Base-by-base conservation (phyloP, 1,139 yeast genomes). In the Waltiozyma sp. region DNA sequence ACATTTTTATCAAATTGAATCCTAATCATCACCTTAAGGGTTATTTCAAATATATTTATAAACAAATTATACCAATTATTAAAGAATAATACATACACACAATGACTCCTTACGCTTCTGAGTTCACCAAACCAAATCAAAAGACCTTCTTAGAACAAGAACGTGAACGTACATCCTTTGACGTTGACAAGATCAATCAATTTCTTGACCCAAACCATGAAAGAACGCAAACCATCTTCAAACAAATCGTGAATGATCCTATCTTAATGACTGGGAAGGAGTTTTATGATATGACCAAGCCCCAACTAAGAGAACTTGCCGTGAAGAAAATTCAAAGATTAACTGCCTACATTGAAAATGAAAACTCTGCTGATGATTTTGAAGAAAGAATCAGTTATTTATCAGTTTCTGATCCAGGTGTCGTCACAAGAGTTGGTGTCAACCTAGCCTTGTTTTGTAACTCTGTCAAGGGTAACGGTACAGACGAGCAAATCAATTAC, bases 401-500 rank as follows among this genome's bases (percentile, higher is more conserved):
- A 15, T 67, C 71, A 10, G 56, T 70, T 44, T 59, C 69, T 50
- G 81, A 83, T 57, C 73, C 84, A 39, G 75, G 79, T 42, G 69
- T 79, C 28, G 70, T 77, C 48, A 85, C 91, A 19, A 72, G 87
- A 48, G 61, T 77, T 39, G 84, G 84, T 41, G 83, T 83, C 43
- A 85, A 83, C 63, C 68, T 77, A 56, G 88, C 87, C 6, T 69
- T 83, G 45, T 83, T 82, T 58, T 68, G 80, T 51, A 75, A 76
- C 51, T 80, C 88, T 50, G 64, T 83, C 47, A 75, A 73, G 52
- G 89, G 91, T 43, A 78, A 80, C 48, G 93, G 91, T 50, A 79
- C 91, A 8, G 65, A 68, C 41, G 71, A 65, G 43, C 80, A 75
- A 59, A 61, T 72, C 42, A 60, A 63, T 28, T 87, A 75, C 65